Percentiles rank a stretch among this genome's conserved stretches.
Evolutionary conservation across 176 grass and related monocot species (phyloP).

Genomic region (Carex cristatella): DNA sequence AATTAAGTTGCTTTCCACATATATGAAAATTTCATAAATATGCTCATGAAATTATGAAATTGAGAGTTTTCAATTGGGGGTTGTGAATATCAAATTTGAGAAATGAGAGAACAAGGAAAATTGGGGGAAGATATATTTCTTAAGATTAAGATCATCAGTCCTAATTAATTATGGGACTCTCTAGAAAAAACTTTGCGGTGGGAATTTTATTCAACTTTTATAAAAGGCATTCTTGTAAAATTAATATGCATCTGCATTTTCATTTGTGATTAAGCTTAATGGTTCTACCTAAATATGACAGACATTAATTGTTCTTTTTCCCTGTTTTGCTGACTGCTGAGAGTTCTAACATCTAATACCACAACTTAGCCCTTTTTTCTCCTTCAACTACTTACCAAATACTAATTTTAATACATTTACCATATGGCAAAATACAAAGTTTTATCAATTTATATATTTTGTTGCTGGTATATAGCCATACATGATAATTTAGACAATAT

Average conservation of each 20-base stretch:
- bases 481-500: neutral
- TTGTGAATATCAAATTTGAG: neutral
- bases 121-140: neutral
- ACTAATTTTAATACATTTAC: neutral
- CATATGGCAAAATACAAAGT: neutral
- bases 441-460: neutral
- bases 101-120: neutral
- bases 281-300: neutral
- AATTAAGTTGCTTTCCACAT: neutral
- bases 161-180: neutral
- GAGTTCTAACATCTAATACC: neutral
- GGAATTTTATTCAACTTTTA: neutral
- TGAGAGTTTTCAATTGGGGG: neutral
- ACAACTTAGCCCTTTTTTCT: no score
- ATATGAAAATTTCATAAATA: neutral
- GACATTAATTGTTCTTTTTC: no score
- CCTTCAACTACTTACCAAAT: neutral
- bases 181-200: neutral
- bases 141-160: neutral
- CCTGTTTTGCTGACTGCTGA: neutral
- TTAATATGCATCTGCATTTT: neutral
- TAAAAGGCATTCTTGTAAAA: neutral
- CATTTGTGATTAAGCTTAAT: neutral
- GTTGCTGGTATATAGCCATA: neutral
- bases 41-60: neutral